A percentile compares a stretch with the other conserved stretches of the same genome.
These are phyloP conservation scores for Blastocystis hominis DNA, from an alignment of 352 stramenopile genomes.

Conservation along the genomic window DNA sequence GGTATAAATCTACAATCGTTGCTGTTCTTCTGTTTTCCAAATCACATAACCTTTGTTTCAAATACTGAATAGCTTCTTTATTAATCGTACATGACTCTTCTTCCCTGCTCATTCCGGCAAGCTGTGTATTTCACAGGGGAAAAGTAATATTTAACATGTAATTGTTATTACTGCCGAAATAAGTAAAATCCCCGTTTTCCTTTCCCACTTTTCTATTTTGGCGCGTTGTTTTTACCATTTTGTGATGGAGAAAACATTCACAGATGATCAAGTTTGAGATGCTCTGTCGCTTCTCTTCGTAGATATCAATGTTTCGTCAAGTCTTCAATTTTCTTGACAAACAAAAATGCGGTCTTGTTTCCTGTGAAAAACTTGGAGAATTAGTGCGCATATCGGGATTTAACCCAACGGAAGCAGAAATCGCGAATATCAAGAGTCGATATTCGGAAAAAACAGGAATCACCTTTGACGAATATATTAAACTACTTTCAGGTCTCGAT, in stretches of 20 bases:
- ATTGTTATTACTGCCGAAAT: neutral
- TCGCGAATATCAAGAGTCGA: neutral
- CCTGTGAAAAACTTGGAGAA: neutral
- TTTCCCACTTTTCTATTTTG: too few species aligned
- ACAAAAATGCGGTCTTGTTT: neutral
- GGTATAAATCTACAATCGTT: neutral
- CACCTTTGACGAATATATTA: neutral
- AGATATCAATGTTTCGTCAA: slow-evolving; percentile 5
- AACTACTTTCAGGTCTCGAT: neutral
- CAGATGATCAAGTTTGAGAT: neutral
- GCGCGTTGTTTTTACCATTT: too few species aligned
- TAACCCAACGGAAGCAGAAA: neutral
- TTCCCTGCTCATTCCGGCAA: too few species aligned
- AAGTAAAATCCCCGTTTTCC: too few species aligned
- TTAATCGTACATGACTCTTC: neutral
- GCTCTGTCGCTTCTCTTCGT: neutral
- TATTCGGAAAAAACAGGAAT: neutral
- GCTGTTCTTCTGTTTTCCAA: neutral
- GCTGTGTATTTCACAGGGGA: too few species aligned
- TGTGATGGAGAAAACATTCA: neutral
- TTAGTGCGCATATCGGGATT: neutral
- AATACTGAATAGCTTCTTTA: neutral
- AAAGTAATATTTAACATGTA: too few species aligned
- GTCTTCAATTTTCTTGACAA: slow-evolving; percentile 26
- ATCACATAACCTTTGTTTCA: neutral